Conservation (phyloP, 306 rosid species). For the Hylodesmum podocarpum region DNA sequence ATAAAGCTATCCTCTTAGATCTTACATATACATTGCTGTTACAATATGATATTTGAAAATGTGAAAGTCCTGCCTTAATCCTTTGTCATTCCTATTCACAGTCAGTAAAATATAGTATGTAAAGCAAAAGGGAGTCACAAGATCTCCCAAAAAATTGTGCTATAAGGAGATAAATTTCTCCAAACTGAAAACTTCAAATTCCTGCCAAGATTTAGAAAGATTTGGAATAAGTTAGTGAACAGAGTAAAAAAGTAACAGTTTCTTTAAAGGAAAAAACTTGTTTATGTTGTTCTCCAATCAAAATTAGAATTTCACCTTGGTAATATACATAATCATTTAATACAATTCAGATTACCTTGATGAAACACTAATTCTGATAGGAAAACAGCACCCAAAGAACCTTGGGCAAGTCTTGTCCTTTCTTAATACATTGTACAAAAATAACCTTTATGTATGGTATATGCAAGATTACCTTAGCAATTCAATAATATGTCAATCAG, state of each 20-base stretch:
- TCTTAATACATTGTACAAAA: neutral
- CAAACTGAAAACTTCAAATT: constrained; percentile 24
- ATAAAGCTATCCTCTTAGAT: constrained; percentile 9
- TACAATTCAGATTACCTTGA: too few species aligned
- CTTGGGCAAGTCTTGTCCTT: too few species aligned
- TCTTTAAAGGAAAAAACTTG: too few species aligned
- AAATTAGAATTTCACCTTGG: too few species aligned
- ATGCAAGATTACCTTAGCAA: constrained; percentile 27
- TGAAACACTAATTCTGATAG: too few species aligned
- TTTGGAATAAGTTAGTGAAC: neutral
- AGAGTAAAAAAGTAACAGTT: neutral
- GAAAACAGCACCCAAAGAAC: too few species aligned
- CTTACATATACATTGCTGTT: constrained; percentile 33
- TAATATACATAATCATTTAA: too few species aligned
- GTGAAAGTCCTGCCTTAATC: constrained; percentile 1
- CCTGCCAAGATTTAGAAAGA: constrained; percentile 20
- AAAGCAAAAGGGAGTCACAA: constrained; percentile 11
- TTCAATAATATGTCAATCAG: constrained; percentile 23
- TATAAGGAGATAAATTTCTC: neutral
- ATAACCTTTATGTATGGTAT: neutral
- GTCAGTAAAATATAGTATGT: neutral
- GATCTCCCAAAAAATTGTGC: constrained; percentile 25
- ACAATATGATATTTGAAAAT: constrained; percentile 5
- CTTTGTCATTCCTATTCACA: constrained; percentile 19
- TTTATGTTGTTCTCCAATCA: too few species aligned